phyloP scores from a whole-genome alignment of 208 protist genomes.

The Herpetomonas samuelpessoai region DNA sequence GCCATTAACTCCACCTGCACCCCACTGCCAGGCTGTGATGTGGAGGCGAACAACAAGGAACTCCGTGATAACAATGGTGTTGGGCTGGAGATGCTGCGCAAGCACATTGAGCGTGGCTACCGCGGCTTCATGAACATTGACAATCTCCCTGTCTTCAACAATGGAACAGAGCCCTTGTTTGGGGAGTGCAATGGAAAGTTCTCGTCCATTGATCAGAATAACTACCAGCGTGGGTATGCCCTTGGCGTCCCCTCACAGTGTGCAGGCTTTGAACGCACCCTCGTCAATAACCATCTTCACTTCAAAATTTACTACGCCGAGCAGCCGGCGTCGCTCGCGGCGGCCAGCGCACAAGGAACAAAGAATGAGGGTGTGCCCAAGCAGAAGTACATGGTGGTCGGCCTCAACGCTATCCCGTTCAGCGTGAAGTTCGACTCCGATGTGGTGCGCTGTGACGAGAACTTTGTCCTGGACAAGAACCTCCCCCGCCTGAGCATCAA shows the following conservation, averaged over 20 bases:
- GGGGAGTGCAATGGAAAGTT: conserved; percentile 16
- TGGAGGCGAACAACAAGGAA: conserved; percentile 22
- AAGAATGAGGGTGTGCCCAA: conserved; percentile 4
- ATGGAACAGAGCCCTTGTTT: conserved; percentile 7
- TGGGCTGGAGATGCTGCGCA: conserved; percentile 23
- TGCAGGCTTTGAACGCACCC: conserved; percentile 14
- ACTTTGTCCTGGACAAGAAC: background rate
- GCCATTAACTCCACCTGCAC: conserved; percentile 35
- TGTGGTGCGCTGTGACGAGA: conserved; percentile 10
- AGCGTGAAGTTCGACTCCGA: conserved; percentile 35
- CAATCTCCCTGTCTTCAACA: conserved; percentile 70
- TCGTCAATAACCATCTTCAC: conserved; percentile 81
- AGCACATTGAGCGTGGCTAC: conserved; percentile 69
- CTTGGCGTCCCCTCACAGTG: conserved; percentile 55
- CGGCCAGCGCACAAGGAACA: too few species aligned
- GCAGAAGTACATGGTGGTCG: conserved; percentile 77
- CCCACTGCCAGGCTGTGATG: conserved; percentile 40
- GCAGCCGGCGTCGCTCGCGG: too few species aligned
- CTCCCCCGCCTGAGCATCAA: conserved; percentile 19
- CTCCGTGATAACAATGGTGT: conserved; percentile 18
- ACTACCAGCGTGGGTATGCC: conserved; percentile 61
- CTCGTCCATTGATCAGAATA: conserved; percentile 21
- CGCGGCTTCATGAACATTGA: conserved; percentile 86
- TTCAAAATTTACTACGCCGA: conserved; percentile 76
- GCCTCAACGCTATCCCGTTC: conserved; percentile 46